These are phyloP conservation scores for Elongisporangium undulatum DNA, from an alignment of 352 stramenopile species.

Conservation along the genomic window DNA sequence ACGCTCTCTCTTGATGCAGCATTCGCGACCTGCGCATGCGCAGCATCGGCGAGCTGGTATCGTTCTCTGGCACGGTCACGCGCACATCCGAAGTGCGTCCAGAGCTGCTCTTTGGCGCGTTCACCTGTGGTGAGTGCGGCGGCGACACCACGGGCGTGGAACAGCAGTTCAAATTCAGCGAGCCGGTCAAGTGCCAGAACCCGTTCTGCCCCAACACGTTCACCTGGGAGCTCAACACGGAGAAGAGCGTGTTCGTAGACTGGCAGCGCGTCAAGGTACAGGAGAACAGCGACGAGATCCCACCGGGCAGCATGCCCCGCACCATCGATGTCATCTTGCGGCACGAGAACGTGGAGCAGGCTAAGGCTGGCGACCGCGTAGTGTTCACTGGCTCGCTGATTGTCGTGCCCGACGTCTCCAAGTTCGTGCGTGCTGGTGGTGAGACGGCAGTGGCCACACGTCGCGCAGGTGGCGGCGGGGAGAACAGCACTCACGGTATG, in stretches of 20 bases:
- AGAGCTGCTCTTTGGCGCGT: slow-evolving; percentile 94
- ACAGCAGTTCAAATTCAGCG: slow-evolving; percentile 98
- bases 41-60: slow-evolving; percentile 92
- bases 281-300: slow-evolving; percentile 98
- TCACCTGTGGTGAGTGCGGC: slow-evolving; percentile 95
- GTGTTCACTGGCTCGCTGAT: slow-evolving; percentile 95
- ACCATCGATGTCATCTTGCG: slow-evolving; percentile 97
- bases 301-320: slow-evolving; percentile 96
- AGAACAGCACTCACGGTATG: slow-evolving; percentile 79
- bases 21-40: slow-evolving; percentile 91
- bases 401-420: slow-evolving; percentile 94
- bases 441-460: slow-evolving; percentile 64
- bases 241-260: slow-evolving; percentile 96
- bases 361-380: slow-evolving; percentile 94
- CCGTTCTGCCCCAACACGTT: slow-evolving; percentile 92
- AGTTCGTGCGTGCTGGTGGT: slow-evolving; percentile 74
- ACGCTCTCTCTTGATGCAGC: slow-evolving; percentile 27
- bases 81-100: slow-evolving; percentile 96
- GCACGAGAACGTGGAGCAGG: slow-evolving; percentile 97
- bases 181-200: slow-evolving; percentile 96
- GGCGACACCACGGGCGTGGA: slow-evolving; percentile 89
- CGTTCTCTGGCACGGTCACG: slow-evolving; percentile 96
- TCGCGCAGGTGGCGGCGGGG: slow-evolving; percentile 28
- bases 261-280: slow-evolving; percentile 99
- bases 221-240: slow-evolving; percentile 81